Percentiles rank a stretch among this genome's conserved stretches.
Conservation (phyloP, 352 stramenopile species). For the Pythium pyrilobum region DNA sequence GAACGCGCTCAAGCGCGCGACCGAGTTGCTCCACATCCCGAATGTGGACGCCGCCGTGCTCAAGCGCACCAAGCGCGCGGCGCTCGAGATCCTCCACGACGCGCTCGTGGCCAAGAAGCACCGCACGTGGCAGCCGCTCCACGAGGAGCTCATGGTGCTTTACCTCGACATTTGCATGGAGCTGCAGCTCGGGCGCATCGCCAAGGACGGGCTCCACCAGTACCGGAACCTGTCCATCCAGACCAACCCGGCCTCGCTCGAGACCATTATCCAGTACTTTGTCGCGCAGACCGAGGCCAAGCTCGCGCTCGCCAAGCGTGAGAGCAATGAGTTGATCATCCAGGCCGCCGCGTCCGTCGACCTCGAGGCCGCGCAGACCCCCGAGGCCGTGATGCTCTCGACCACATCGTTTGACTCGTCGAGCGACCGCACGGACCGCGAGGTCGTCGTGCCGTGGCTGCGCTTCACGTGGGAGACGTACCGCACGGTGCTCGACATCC, state of each 20-base stretch:
- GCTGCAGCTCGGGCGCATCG: conserved; percentile 89
- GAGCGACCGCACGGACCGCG: conserved; percentile 93
- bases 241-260: conserved; percentile 93
- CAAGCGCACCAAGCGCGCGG: conserved; percentile 76
- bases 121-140: conserved; percentile 95
- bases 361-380: conserved; percentile 90
- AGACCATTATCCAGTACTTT: conserved; percentile 93
- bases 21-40: conserved; percentile 78
- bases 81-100: conserved; percentile 90
- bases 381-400: conserved; percentile 95
- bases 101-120: conserved; percentile 94
- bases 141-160: conserved; percentile 96
- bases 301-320: conserved; percentile 77
- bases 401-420: conserved; percentile 95
- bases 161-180: conserved; percentile 97
- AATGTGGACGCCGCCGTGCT: conserved; percentile 63
- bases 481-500: conserved; percentile 95
- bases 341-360: conserved; percentile 80
- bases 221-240: conserved; percentile 95
- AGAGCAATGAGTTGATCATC: conserved; percentile 85
- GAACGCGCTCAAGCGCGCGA: conserved; percentile 88
- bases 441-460: conserved; percentile 91
- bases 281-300: conserved; percentile 87
- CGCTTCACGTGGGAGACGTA: conserved; percentile 99
- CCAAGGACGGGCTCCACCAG: conserved; percentile 98